A percentile compares a stretch with the other conserved stretches of the same genome.
Conservation (phyloP, 768 basidiomycete species). For the Xanthoconium stramineum region DNA sequence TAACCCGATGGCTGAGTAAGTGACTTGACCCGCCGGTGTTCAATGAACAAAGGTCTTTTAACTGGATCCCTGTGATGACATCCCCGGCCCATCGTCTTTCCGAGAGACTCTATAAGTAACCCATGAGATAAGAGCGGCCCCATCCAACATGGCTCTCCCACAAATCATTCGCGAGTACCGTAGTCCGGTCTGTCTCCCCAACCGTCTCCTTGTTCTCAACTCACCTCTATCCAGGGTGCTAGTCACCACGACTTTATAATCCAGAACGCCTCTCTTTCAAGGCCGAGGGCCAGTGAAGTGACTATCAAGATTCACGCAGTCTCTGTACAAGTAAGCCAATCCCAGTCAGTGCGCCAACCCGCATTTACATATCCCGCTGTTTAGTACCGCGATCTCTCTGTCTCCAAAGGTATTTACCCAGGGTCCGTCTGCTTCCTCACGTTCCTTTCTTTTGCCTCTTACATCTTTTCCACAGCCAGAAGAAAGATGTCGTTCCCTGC, state of each 20-base stretch:
- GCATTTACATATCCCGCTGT: not conserved
- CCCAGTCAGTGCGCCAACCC: not conserved
- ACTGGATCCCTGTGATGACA: no score
- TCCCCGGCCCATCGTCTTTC: no score
- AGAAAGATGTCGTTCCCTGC: conserved; percentile 29
- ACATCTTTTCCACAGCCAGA: conserved; percentile 20
- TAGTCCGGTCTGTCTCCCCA: conserved; percentile 3
- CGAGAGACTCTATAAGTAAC: no score
- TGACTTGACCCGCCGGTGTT: no score
- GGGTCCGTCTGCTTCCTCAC: conserved; percentile 21
- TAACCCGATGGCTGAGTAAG: no score
- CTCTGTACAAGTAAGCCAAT: conserved; percentile 43
- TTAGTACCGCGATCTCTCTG: conserved; percentile 49
- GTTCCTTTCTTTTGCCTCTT: conserved; percentile 28
- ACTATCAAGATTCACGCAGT: conserved; percentile 56
- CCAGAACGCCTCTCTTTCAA: conserved; percentile 21
- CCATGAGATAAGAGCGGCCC: no score
- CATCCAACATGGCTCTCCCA: no score
- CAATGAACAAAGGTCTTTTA: no score
- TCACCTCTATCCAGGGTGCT: conserved; percentile 15
- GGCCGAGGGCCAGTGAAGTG: conserved; percentile 46
- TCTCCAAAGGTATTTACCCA: conserved; percentile 40
- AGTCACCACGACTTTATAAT: conserved; percentile 30
- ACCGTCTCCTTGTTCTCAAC: not conserved
- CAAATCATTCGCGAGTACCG: conserved; percentile 23